Evolutionary conservation across 768 basidiomycete genomes (phyloP).

Genomic region (Hygrophorus pudorinus): DNA sequence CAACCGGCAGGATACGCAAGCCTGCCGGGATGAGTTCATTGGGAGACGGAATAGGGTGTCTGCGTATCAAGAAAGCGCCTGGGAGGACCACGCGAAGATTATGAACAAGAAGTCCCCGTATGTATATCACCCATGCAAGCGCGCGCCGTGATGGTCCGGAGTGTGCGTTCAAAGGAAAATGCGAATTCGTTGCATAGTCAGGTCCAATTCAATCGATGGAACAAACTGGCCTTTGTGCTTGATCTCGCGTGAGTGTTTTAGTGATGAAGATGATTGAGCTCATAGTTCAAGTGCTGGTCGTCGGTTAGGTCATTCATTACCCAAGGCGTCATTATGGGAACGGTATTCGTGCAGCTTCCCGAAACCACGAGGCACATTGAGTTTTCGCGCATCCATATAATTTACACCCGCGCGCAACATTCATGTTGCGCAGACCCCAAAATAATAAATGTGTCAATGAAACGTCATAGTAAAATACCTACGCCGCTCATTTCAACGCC

Average conservation of each 20-base stretch:
- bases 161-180: no score
- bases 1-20: constrained; percentile 37
- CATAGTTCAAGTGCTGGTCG: constrained; percentile 19
- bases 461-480: no score
- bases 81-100: constrained; percentile 42
- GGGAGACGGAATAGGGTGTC: constrained; percentile 28
- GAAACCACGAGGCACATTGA: no score
- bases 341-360: constrained; percentile 47
- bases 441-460: no score
- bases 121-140: constrained; percentile 28
- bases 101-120: constrained; percentile 28
- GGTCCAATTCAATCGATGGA: constrained; percentile 27
- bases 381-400: no score
- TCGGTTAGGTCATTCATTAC: constrained; percentile 24
- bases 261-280: not conserved
- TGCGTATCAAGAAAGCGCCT: constrained; percentile 35
- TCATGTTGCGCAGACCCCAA: no score
- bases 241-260: constrained; percentile 19
- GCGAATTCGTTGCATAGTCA: no score
- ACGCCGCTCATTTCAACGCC: no score
- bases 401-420: no score
- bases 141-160: constrained; percentile 26
- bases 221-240: constrained; percentile 19
- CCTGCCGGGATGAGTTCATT: constrained; percentile 36
- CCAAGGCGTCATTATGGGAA: constrained; percentile 38